phyloP scores from a whole-genome alignment of 305 asterid genomes.

The Solanum hybrid region DNA sequence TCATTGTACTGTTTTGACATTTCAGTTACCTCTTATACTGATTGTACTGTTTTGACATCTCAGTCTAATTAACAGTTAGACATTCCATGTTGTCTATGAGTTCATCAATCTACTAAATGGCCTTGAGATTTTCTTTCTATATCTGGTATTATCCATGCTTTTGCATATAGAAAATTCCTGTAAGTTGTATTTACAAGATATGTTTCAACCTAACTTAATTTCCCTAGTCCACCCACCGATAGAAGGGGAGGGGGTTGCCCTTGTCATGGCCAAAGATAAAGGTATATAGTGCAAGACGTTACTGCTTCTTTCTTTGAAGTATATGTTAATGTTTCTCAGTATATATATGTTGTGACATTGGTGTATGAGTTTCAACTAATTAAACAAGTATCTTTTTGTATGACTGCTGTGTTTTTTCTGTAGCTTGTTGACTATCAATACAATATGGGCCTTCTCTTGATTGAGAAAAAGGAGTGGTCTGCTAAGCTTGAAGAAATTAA shows the following conservation, averaged over 20 bases:
- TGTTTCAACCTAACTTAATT: background rate
- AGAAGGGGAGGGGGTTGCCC: background rate
- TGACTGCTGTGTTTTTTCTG: conserved; percentile 13
- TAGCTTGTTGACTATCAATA: conserved; percentile 95
- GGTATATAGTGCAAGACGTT: background rate
- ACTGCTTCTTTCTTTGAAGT: background rate
- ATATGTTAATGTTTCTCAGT: background rate
- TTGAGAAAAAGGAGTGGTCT: conserved; percentile 86
- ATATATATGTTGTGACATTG: background rate
- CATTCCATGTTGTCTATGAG: background rate
- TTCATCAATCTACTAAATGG: background rate
- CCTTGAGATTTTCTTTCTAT: background rate
- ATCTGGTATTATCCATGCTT: background rate
- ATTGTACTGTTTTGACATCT: background rate
- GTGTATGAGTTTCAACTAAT: background rate
- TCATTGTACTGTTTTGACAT: background rate
- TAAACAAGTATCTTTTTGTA: background rate
- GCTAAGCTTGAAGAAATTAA: conserved; percentile 57
- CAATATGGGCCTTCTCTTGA: conserved; percentile 71
- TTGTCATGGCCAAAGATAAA: background rate
- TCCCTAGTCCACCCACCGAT: background rate
- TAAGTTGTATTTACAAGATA: background rate
- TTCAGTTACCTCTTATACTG: background rate
- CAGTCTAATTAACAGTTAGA: background rate
- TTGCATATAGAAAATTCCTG: background rate